A percentile compares a stretch with the other conserved stretches of the same genome.
These are phyloP conservation scores for Tetrapisispora phaffii DNA, from an alignment of 805 yeast genomes.

Conservation along the genomic window DNA sequence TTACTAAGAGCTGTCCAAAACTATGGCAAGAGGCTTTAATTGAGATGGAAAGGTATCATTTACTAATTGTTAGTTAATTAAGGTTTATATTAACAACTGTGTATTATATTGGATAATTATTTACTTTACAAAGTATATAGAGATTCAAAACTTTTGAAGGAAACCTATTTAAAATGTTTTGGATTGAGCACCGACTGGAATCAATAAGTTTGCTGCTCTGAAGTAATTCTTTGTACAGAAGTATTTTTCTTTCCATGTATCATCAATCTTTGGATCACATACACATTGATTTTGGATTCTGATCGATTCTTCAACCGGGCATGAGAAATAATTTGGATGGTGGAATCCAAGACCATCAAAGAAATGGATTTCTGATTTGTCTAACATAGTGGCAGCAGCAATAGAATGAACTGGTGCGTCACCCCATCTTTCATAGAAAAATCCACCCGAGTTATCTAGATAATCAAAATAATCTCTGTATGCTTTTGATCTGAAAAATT, in stretches of 20 bases:
- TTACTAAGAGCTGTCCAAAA: too few relatives aligned
- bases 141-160: too few relatives aligned
- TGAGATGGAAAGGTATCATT: too few relatives aligned
- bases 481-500: slow-evolving; percentile 49
- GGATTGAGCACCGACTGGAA: slow-evolving; percentile 9
- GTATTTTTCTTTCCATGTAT: slow-evolving; percentile 61
- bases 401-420: slow-evolving; percentile 87
- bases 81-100: too few relatives aligned
- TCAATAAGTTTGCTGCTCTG: slow-evolving; percentile 23
- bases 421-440: slow-evolving; percentile 86
- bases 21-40: too few relatives aligned
- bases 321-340: slow-evolving; percentile 58
- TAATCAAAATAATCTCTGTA: slow-evolving; percentile 52
- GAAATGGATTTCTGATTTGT: slow-evolving; percentile 51
- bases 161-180: slow-evolving; percentile 3
- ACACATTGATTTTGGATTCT: slow-evolving; percentile 53
- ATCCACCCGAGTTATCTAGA: slow-evolving; percentile 64
- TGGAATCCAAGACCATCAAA: slow-evolving; percentile 69
- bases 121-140: too few relatives aligned
- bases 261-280: slow-evolving; percentile 49
- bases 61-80: too few relatives aligned
- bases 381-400: slow-evolving; percentile 54
- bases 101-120: too few relatives aligned
- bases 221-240: slow-evolving; percentile 58
- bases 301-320: slow-evolving; percentile 47